These are phyloP conservation scores for Climacium dendroides DNA, from an alignment of 225 moss, liverwort and hornwort genomes.

Conservation along the genomic window DNA sequence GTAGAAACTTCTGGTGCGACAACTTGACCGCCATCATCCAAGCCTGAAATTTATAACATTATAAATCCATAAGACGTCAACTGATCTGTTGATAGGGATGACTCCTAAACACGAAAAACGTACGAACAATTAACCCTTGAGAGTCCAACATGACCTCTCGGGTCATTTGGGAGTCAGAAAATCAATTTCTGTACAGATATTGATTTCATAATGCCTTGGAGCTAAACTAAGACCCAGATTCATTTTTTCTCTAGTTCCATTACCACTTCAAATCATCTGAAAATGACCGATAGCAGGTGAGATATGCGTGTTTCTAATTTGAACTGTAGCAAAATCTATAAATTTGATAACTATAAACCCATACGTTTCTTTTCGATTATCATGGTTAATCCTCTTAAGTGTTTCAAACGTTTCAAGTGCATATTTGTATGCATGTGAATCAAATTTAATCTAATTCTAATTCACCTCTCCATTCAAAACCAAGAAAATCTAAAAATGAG, in stretches of 20 bases:
- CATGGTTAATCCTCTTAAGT: not conserved
- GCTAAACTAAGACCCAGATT: not conserved
- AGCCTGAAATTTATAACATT: constrained; percentile 3
- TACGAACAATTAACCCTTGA: not conserved
- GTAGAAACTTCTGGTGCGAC: constrained; percentile 20
- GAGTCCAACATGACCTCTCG: not conserved
- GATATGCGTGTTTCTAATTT: not conserved
- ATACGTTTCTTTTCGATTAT: not conserved
- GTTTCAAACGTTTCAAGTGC: not conserved
- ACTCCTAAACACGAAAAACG: not conserved
- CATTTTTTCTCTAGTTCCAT: not conserved
- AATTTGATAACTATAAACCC: not conserved
- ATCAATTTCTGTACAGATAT: not conserved
- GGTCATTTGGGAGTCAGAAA: not conserved
- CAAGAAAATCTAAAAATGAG: not conserved
- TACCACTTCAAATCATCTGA: not conserved
- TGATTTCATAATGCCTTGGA: not conserved
- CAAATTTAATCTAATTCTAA: not conserved
- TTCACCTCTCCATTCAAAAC: not conserved
- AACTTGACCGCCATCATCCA: constrained; percentile 42
- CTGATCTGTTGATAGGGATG: not conserved
- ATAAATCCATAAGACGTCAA: not conserved
- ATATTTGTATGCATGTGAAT: not conserved
- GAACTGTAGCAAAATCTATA: not conserved
- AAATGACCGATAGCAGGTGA: not conserved